These are phyloP conservation scores for Colletotrichum gigasporum DNA, from an alignment of 2,329 filamentous ascomycete genomes.

Conservation along the genomic window DNA sequence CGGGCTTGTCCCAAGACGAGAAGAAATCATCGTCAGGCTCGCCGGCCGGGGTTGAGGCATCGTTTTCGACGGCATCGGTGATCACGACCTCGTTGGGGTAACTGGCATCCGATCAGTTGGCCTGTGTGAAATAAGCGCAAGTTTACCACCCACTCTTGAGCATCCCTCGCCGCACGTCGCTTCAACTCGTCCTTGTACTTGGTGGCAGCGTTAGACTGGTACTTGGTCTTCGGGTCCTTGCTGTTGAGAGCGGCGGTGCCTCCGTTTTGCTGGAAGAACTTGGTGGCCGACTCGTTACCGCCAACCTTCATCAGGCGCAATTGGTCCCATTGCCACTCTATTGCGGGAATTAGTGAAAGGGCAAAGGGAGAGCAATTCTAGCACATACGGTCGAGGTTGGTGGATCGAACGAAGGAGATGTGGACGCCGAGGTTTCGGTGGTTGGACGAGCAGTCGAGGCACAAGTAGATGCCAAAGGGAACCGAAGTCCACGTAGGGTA, in stretches of 20 bases:
- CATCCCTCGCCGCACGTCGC: conserved; percentile 83
- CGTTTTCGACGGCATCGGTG: conserved; percentile 74
- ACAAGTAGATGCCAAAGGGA: conserved; percentile 96
- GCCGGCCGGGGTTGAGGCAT: conserved; percentile 78
- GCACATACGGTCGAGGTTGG: conserved; percentile 93
- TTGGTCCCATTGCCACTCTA: conserved; percentile 99
- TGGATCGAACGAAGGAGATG: conserved; percentile 98
- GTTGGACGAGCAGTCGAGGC: conserved; percentile 96
- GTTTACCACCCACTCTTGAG: conserved; percentile 73
- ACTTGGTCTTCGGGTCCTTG: conserved; percentile 97
- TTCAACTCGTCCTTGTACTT: conserved; percentile 99
- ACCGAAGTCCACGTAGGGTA: conserved; percentile 99
- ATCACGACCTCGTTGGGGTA: conserved; percentile 88
- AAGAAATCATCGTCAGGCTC: conserved; percentile 95
- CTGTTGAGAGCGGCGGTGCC: conserved; percentile 92
- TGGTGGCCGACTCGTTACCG: conserved; percentile 96
- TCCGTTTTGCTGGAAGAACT: conserved; percentile 97
- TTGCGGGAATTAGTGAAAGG: conserved; percentile 18
- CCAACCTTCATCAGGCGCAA: conserved; percentile 97
- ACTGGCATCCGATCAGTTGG: conserved; percentile 56
- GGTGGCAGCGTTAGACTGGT: conserved; percentile 88
- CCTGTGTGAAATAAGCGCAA: not conserved
- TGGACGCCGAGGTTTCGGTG: conserved; percentile 98
- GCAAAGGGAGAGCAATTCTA: conserved; percentile 1
- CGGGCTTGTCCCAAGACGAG: conserved; percentile 97